Conservation (phyloP, 495 filamentous ascomycete genomes). For the Hypoxylon fragiforme region DNA sequence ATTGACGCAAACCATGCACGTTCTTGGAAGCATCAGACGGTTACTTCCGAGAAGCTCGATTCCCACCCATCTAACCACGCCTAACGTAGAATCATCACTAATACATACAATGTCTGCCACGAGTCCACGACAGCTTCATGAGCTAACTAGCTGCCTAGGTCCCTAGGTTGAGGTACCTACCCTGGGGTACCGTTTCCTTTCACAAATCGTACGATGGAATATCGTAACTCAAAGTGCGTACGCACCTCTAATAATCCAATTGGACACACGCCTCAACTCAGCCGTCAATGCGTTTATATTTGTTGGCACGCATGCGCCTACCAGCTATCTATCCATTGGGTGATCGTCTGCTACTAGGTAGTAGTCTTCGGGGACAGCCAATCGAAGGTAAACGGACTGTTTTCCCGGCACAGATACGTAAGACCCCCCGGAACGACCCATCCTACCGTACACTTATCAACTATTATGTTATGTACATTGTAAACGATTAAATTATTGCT, state of each 20-base stretch:
- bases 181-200: conserved; percentile 1
- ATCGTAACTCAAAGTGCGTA: conserved; percentile 28
- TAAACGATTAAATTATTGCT: too few species aligned
- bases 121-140: conserved; percentile 14
- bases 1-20: conserved; percentile 31
- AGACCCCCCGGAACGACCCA: conserved; percentile 21
- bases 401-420: conserved; percentile 29
- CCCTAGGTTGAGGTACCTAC: too few species aligned
- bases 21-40: conserved; percentile 26
- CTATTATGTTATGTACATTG: too few species aligned
- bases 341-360: conserved; percentile 21
- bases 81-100: conserved; percentile 23
- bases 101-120: too few species aligned
- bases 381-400: conserved; percentile 24
- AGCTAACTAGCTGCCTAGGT: neutral
- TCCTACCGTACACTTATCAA: conserved; percentile 20
- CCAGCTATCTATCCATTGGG: conserved; percentile 27
- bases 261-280: conserved; percentile 32
- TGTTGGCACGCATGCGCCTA: conserved; percentile 31
- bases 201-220: conserved; percentile 32
- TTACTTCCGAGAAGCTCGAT: conserved; percentile 23
- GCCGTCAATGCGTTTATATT: conserved; percentile 33
- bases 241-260: conserved; percentile 28
- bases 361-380: conserved; percentile 23
- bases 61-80: conserved; percentile 14